These are phyloP conservation scores for Malus orientalis DNA, from an alignment of 306 rosid genomes.

Conservation along the genomic window DNA sequence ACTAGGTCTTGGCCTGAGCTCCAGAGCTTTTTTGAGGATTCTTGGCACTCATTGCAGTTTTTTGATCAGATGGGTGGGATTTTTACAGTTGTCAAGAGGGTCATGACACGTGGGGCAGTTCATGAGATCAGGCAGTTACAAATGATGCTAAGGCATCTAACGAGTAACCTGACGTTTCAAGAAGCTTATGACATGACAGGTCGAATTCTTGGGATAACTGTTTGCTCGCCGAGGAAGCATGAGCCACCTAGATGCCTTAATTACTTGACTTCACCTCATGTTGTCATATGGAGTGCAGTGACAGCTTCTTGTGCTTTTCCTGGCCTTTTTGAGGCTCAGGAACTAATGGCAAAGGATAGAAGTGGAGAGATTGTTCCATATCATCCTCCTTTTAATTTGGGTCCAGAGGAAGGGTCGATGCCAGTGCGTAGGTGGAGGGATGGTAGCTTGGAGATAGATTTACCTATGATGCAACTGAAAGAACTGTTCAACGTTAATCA, in stretches of 20 bases:
- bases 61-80: conserved; percentile 89
- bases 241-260: conserved; percentile 99
- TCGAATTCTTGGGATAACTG: conserved; percentile 89
- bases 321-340: conserved; percentile 98
- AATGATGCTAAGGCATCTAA: conserved; percentile 76
- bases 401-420: conserved; percentile 71
- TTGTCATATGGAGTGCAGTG: conserved; percentile 98
- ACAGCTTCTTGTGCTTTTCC: conserved; percentile 98
- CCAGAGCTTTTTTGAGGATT: conserved; percentile 83
- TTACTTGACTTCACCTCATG: conserved; percentile 95
- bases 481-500: conserved; percentile 94
- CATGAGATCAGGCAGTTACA: conserved; percentile 94
- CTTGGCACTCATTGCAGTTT: conserved; percentile 83
- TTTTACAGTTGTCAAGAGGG: conserved; percentile 80
- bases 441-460: conserved; percentile 95
- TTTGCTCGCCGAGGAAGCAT: conserved; percentile 94
- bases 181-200: conserved; percentile 99
- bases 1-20: conserved; percentile 98
- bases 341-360: conserved; percentile 96
- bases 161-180: conserved; percentile 93
- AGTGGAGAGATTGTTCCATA: conserved; percentile 92
- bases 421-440: conserved; percentile 89
- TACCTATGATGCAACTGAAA: conserved; percentile 94
- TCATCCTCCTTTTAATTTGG: conserved; percentile 91
- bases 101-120: conserved; percentile 76